Evolutionary conservation across 2,329 filamentous ascomycete genomes (phyloP), one percentile per base, ranked within the genome.

Genomic region (Cladobotryum protrusum): DNA sequence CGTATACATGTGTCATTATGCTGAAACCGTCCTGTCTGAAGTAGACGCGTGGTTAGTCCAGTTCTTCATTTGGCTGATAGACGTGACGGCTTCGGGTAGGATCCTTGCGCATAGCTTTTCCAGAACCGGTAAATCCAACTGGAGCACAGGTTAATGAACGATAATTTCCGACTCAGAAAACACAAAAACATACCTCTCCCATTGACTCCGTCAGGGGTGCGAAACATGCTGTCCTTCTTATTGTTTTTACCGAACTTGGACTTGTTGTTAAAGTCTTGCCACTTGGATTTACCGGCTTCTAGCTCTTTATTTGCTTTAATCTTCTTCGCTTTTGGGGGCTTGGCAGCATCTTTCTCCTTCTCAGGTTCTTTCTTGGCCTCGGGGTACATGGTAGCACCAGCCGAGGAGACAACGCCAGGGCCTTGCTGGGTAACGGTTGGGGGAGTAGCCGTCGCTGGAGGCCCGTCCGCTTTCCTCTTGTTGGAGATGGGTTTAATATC

Each of bases 91-190:
- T 86, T 63, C 91, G 80, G 54, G 85, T 83, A 43, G 83, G 82
- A 65, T 96, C 93, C 69, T 96, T 96, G 60, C 90, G 87, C 93
- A 97, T 97, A 57, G 86, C 79, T 70, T 96, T 89, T 52, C 93
- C 93, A 48, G 91, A 96, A 54, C 93, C 93, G 8, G 89, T 96
- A 64, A 99, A 96, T 33, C 93, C 93, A 63, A 99, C 93, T 96
- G 57, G 6, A 43, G 17, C 14, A 5, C n/a, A 32, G 13, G 53
- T 64, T 50, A 65, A 64, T 48, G 47, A 41, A 49, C 9, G 5
- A 11, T 33, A 29, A 6, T 4, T 35, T 19, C 20, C 18, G 24
- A 35, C 5, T 14, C 17, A 9, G 9, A 2, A 34, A 6, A 37
- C 14, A n/a, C 7, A 36, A 17, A 5, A 29, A 42, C 78, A 58